A percentile compares a stretch with the other conserved stretches of the same genome.
These are phyloP conservation scores for Lithospermum erythrorhizon DNA, from an alignment of 257 asterid species.

Conservation along the genomic window DNA sequence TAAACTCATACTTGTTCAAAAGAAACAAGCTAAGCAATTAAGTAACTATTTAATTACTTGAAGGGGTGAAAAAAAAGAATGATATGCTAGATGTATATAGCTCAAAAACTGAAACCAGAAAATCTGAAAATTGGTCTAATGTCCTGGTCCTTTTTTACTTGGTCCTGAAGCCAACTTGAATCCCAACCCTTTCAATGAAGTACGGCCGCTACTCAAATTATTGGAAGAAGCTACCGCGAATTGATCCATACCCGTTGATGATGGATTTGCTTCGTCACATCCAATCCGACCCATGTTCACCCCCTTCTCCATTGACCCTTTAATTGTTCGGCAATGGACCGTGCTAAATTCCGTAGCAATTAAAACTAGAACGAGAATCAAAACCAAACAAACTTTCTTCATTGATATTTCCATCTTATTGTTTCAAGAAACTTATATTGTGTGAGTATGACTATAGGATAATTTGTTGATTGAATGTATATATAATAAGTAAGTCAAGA, in stretches of 20 bases:
- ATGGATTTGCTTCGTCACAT: background rate
- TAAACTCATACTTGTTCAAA: background rate
- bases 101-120: background rate
- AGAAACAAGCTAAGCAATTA: background rate
- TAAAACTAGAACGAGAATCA: background rate
- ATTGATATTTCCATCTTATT: background rate
- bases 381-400: background rate
- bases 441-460: background rate
- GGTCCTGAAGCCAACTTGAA: conserved; percentile 7
- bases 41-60: no score
- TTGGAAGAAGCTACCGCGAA: background rate
- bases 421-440: background rate
- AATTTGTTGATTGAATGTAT: background rate
- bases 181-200: background rate
- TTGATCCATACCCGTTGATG: background rate
- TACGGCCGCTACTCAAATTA: background rate
- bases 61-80: no score
- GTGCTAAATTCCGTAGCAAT: background rate
- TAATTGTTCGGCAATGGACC: background rate
- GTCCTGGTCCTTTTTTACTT: conserved; percentile 1
- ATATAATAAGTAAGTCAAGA: no score
- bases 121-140: background rate
- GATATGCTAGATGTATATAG: no score
- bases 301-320: background rate
- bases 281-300: background rate